Evolutionary conservation across 2,329 filamentous ascomycete genomes (phyloP).

Genomic region (Lecanosticta acicola): DNA sequence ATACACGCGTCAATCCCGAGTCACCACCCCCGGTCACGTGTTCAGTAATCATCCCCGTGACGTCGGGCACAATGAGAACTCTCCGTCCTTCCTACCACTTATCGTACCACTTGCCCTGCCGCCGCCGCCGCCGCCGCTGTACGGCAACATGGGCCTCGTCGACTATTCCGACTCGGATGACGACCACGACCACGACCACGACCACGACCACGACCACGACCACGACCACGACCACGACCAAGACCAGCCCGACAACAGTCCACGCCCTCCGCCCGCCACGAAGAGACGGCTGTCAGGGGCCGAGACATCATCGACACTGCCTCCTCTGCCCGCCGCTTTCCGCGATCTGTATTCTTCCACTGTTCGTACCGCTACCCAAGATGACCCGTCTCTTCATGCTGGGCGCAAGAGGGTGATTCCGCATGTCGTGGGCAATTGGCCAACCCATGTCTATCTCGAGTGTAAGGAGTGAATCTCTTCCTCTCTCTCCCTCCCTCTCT

Average conservation of each 20-base stretch:
- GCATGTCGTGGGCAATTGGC: slow-evolving; percentile 86
- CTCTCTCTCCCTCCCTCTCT: not conserved
- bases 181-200: slow-evolving; percentile 29
- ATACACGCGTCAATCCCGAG: not conserved
- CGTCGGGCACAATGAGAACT: too few species aligned
- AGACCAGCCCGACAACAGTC: not conserved
- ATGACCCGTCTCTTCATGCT: slow-evolving; percentile 79
- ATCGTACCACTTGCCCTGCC: too few species aligned
- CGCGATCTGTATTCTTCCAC: slow-evolving; percentile 85
- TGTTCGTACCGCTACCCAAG: slow-evolving; percentile 67
- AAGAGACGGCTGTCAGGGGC: slow-evolving; percentile 15
- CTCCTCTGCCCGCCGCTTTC: slow-evolving; percentile 70
- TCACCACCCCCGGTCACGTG: too few species aligned
- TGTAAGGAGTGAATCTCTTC: slow-evolving; percentile 56
- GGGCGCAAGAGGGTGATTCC: slow-evolving; percentile 77
- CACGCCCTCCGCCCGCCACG: slow-evolving; percentile 12
- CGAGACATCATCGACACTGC: slow-evolving; percentile 13
- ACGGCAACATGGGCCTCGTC: slow-evolving; percentile 55
- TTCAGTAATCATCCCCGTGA: too few species aligned
- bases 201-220: slow-evolving; percentile 27
- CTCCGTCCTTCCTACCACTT: too few species aligned
- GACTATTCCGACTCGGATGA: slow-evolving; percentile 56
- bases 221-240: slow-evolving; percentile 2
- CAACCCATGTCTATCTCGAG: slow-evolving; percentile 85
- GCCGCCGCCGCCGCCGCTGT: too few species aligned